phyloP scores from a whole-genome alignment of 1,284 basidiomycete species.

The Termitomyces sp. region DNA sequence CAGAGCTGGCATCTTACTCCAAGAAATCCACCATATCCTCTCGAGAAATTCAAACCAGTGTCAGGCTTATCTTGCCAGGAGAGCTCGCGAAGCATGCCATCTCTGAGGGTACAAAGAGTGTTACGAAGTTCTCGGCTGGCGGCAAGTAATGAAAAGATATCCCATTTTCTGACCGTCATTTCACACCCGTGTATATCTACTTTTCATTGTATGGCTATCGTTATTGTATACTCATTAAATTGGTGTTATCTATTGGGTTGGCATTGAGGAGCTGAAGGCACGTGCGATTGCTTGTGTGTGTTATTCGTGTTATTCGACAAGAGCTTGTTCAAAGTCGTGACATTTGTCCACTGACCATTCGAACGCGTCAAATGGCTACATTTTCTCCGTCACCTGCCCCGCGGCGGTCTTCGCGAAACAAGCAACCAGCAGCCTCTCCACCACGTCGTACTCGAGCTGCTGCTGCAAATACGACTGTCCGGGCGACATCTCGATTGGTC shows the following conservation, averaged over 20 bases:
- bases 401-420: constrained; percentile 37
- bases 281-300: constrained; percentile 7
- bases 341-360: neutral
- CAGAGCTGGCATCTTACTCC: constrained; percentile 85
- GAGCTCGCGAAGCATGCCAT: constrained; percentile 80
- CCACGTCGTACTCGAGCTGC: constrained; percentile 19
- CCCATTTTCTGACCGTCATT: neutral
- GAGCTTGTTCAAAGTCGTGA: neutral
- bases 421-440: constrained; percentile 34
- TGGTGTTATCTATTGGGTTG: neutral
- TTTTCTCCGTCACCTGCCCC: constrained; percentile 50
- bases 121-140: constrained; percentile 60
- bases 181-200: constrained; percentile 10
- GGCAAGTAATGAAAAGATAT: constrained; percentile 40
- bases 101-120: constrained; percentile 67
- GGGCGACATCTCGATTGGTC: constrained; percentile 26
- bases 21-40: constrained; percentile 94
- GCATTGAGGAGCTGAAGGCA: neutral
- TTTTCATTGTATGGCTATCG: constrained; percentile 11
- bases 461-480: constrained; percentile 18
- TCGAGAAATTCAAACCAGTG: constrained; percentile 88
- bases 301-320: constrained; percentile 6
- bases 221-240: constrained; percentile 12
- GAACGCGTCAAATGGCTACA: constrained; percentile 34
- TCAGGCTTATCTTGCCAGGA: constrained; percentile 86